Evolutionary conservation across 768 basidiomycete species (phyloP).

Genomic region (Mycena vitilis): DNA sequence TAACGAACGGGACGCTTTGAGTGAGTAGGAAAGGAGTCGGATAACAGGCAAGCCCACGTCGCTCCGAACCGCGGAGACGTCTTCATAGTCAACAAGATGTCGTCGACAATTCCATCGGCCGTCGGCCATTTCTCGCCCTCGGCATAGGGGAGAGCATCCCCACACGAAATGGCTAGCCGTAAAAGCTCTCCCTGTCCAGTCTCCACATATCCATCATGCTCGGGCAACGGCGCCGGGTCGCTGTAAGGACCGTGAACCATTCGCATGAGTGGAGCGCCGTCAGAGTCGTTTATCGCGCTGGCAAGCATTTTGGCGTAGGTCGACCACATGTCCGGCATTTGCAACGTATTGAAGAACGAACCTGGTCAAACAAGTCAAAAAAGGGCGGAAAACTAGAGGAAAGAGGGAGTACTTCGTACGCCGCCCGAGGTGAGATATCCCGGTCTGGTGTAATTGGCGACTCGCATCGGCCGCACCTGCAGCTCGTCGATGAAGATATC

Average conservation of each 20-base stretch:
- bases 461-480: conserved; percentile 28
- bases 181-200: conserved; percentile 28
- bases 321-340: conserved; percentile 27
- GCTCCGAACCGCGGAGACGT: conserved; percentile 31
- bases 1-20: neutral
- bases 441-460: conserved; percentile 25
- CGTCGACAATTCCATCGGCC: conserved; percentile 31
- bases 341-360: conserved; percentile 23
- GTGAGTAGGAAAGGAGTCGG: neutral
- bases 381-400: neutral
- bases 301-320: conserved; percentile 17
- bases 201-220: conserved; percentile 27
- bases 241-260: conserved; percentile 4
- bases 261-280: conserved; percentile 12
- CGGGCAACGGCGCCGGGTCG: conserved; percentile 14
- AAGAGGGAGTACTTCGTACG: conserved; percentile 21
- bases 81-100: conserved; percentile 26
- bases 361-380: neutral
- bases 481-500: conserved; percentile 28
- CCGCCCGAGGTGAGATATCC: conserved; percentile 35
- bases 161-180: conserved; percentile 33
- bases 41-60: conserved; percentile 20
- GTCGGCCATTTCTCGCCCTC: conserved; percentile 27
- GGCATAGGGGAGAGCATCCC: conserved; percentile 24
- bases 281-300: conserved; percentile 18